These are phyloP conservation scores for Crucibulum laeve DNA, from an alignment of 768 basidiomycete genomes.

Conservation along the genomic window DNA sequence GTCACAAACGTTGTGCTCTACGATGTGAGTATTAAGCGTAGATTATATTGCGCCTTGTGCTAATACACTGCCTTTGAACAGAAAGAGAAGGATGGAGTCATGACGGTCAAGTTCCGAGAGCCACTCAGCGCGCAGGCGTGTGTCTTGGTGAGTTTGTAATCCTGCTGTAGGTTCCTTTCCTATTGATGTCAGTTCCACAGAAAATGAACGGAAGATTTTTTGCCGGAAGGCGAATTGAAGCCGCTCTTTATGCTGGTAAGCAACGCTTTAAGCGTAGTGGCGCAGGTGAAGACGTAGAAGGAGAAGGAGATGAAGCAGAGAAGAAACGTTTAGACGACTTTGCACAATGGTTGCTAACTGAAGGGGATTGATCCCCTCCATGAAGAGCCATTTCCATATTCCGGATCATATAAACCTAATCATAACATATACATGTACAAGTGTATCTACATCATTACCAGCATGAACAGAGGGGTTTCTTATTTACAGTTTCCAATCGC, in stretches of 20 bases:
- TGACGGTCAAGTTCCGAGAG: constrained; percentile 96
- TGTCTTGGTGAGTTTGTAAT: constrained; percentile 48
- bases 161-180: not conserved
- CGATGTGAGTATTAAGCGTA: constrained; percentile 71
- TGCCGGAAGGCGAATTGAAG: constrained; percentile 77
- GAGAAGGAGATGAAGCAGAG: constrained; percentile 69
- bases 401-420: constrained; percentile 2
- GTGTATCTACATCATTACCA: constrained; percentile 42
- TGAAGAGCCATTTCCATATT: not conserved
- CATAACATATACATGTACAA: constrained; percentile 11
- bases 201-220: constrained; percentile 97
- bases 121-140: constrained; percentile 92
- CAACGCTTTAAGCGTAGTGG: constrained; percentile 80
- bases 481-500: constrained; percentile 73
- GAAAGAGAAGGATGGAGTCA: constrained; percentile 91
- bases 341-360: constrained; percentile 80
- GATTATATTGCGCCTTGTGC: constrained; percentile 1
- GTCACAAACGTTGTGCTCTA: constrained; percentile 95
- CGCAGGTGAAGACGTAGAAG: constrained; percentile 55
- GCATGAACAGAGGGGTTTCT: constrained; percentile 66
- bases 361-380: constrained; percentile 51
- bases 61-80: constrained; percentile 23
- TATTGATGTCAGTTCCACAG: constrained; percentile 28
- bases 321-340: constrained; percentile 85
- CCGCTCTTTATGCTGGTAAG: constrained; percentile 76